Evolutionary conservation across 1,139 yeast genomes (phyloP), one percentile per base, ranked within the genome.

Genomic region (Candida sojae): DNA sequence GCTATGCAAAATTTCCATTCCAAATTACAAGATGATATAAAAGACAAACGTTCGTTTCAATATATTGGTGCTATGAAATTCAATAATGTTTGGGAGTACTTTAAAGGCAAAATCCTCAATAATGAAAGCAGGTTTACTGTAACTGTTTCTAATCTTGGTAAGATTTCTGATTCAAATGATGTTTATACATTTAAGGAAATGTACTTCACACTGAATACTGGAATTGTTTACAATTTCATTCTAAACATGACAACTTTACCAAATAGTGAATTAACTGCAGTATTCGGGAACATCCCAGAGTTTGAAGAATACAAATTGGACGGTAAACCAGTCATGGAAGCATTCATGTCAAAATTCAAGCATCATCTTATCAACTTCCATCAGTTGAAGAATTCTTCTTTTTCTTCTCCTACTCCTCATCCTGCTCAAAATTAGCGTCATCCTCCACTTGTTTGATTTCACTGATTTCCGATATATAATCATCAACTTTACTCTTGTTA

Each of bases 121-220:
- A 32, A 49, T 26, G 56, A 53, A 25, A 56, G 52, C 9, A 51
- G 62, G 37, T 52, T 47, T 38, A 57, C 68, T 2, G 39, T 62
- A 26, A 55, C 60, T 26, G 45, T 62, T 8, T 62, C 67, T 4
- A 64, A 64, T 46, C 49, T 64, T 39, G 68, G 68, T 2, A 51
- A 46, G 40, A 34, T 54, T 23, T 45, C 40, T 29, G 53, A 59
- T 25, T 45, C 53, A n/a, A 50, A 48, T 30, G 50, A 44, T 11
- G 31, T 30, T 6, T 58, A 50, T 48, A 43, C 46, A 28, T 42
- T 62, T 33, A 52, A 53, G 13, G 56, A 62, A 41, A 46, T 58
- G 33, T 59, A 54, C 50, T 62, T 62, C 47, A 57, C 61, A 5
- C 60, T 57, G 54, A 60, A 57, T 43, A 58, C 63, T 1, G 63